phyloP scores from a whole-genome alignment of 1,139 yeast genomes.

The Sugiyamaella neomexicana region DNA sequence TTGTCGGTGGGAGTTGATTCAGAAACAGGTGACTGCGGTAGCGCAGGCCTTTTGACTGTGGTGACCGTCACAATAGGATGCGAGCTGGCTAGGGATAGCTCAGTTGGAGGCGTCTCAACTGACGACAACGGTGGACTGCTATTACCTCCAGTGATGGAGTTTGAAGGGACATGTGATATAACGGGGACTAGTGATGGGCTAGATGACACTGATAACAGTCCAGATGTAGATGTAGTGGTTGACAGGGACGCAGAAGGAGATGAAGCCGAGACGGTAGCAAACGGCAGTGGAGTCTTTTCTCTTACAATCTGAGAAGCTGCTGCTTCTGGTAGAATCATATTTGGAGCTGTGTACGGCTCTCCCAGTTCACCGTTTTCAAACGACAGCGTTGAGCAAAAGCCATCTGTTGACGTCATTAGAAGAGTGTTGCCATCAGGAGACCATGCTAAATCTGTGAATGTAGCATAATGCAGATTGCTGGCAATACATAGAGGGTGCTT shows the following conservation, averaged over 20 bases:
- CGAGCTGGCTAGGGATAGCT: not conserved
- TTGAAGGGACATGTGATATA: conserved; percentile 29
- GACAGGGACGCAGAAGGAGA: not conserved
- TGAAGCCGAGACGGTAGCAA: not conserved
- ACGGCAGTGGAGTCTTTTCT: conserved; percentile 14
- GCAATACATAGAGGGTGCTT: conserved; percentile 69
- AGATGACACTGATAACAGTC: conserved; percentile 17
- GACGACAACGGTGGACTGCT: conserved; percentile 17
- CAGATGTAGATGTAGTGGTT: conserved; percentile 15
- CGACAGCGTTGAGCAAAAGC: conserved; percentile 73
- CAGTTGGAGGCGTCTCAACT: conserved; percentile 6
- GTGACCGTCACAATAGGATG: no score
- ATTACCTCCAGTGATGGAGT: conserved; percentile 23
- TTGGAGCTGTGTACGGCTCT: conserved; percentile 31
- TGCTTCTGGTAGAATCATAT: conserved; percentile 11
- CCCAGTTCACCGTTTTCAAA: conserved; percentile 60
- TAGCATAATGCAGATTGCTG: conserved; percentile 80
- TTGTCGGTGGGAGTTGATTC: conserved; percentile 19
- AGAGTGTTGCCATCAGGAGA: conserved; percentile 69
- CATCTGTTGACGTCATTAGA: conserved; percentile 87
- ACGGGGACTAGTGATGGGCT: conserved; percentile 26
- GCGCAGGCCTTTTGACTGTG: conserved; percentile 10
- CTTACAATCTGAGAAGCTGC: conserved; percentile 6
- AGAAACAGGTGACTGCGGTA: conserved; percentile 22
- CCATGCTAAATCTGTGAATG: conserved; percentile 89